Evolutionary conservation across 768 basidiomycete species (phyloP).

Genomic region (Tylopilus cervinicoccineus): DNA sequence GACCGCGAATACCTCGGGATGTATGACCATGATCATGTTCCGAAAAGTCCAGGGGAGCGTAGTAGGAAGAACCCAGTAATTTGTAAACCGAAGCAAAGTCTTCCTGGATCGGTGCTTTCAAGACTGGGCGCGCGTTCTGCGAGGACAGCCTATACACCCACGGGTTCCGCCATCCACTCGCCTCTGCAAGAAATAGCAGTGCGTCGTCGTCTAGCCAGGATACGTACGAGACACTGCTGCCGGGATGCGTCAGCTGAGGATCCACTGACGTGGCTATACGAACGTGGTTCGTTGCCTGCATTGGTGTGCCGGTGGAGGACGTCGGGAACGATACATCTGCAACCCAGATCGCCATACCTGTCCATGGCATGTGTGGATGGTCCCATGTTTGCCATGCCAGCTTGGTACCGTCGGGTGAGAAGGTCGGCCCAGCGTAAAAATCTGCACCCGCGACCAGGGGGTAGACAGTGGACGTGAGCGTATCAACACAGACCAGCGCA

Average conservation of each 20-base stretch:
- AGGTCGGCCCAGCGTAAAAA: conserved; percentile 1
- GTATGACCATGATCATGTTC: neutral
- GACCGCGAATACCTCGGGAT: neutral
- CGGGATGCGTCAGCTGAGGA: neutral
- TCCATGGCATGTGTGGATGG: conserved; percentile 5
- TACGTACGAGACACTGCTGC: conserved; percentile 2
- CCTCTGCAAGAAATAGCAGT: conserved; percentile 1
- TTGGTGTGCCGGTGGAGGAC: neutral
- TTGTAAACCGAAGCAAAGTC: conserved; percentile 5
- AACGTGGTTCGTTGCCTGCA: neutral
- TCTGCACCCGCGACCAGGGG: neutral
- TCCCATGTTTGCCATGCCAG: conserved; percentile 2
- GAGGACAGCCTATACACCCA: conserved; percentile 1
- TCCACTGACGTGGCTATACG: neutral
- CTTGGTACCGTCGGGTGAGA: conserved; percentile 2
- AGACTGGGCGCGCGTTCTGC: neutral
- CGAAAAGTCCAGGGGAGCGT: neutral
- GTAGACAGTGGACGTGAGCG: neutral
- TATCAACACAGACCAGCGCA: conserved; percentile 1
- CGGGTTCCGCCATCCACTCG: conserved; percentile 5
- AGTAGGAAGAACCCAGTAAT: conserved; percentile 1
- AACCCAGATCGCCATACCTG: neutral
- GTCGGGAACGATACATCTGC: neutral
- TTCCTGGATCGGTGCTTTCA: neutral
- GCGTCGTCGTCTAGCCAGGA: conserved; percentile 1